Conservation (phyloP, 108 stramenopile genomes). For the Skeletonema potamos region DNA sequence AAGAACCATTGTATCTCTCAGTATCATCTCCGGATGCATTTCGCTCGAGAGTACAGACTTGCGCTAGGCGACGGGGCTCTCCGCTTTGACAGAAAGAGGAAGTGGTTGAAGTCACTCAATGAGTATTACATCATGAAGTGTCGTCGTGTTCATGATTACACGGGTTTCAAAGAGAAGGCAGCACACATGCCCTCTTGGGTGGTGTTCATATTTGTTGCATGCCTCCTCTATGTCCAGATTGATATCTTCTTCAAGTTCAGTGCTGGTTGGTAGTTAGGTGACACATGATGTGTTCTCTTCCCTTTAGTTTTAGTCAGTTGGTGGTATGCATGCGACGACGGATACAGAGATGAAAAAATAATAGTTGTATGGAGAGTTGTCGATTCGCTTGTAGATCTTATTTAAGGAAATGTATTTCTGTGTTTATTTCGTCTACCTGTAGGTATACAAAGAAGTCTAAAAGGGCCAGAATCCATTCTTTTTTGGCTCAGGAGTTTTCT, state of each 20-base stretch:
- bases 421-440: no score
- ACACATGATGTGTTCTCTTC: no score
- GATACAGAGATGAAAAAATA: no score
- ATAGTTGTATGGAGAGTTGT: no score
- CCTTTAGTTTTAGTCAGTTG: no score
- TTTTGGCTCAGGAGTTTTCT: background rate
- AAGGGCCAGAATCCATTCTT: conserved; percentile 1
- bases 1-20: conserved; percentile 8
- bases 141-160: background rate
- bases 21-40: conserved; percentile 12
- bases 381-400: no score
- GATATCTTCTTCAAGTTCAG: conserved; percentile 10
- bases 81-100: conserved; percentile 16
- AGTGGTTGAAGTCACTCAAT: conserved; percentile 11
- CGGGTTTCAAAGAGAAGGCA: background rate
- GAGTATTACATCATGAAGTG: conserved; percentile 26
- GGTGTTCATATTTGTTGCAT: background rate
- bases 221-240: conserved; percentile 6
- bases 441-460: background rate
- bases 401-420: no score
- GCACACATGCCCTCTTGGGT: background rate
- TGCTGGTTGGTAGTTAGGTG: conserved; percentile 2
- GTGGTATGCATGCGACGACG: no score
- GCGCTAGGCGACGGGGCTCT: conserved; percentile 3
- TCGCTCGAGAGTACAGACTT: conserved; percentile 13